Evolutionary conservation across 352 stramenopile genomes (phyloP).

Genomic region (Pythium myriotylum): DNA sequence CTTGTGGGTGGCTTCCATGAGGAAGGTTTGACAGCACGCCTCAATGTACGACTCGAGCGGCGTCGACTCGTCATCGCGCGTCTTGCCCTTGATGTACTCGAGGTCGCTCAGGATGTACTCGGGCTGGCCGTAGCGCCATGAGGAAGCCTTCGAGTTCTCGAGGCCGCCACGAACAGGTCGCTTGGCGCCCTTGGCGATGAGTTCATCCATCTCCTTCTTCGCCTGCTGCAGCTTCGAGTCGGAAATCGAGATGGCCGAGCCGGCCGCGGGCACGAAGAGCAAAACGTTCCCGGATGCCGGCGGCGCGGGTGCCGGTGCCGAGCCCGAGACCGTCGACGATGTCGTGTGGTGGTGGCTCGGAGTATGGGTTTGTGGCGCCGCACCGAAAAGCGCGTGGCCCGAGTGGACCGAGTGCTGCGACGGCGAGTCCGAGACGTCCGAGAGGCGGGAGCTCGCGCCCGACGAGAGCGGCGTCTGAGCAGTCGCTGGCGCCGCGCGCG

Average conservation of each 20-base stretch:
- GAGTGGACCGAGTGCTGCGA: slow-evolving; percentile 18
- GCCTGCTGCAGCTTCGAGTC: slow-evolving; percentile 61
- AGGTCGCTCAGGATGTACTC: slow-evolving; percentile 82
- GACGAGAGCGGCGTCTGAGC: slow-evolving; percentile 1
- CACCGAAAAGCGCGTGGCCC: neutral
- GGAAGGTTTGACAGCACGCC: slow-evolving; percentile 74
- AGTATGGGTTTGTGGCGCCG: neutral
- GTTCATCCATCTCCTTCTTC: slow-evolving; percentile 56
- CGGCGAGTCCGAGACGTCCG: slow-evolving; percentile 23
- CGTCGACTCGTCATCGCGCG: slow-evolving; percentile 54
- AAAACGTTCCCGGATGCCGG: slow-evolving; percentile 57
- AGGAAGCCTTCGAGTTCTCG: slow-evolving; percentile 29
- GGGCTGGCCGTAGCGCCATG: slow-evolving; percentile 67
- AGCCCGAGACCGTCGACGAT: slow-evolving; percentile 31
- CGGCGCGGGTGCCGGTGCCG: slow-evolving; percentile 31
- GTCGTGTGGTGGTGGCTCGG: slow-evolving; percentile 1
- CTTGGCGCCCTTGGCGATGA: slow-evolving; percentile 58
- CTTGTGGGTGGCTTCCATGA: slow-evolving; percentile 83
- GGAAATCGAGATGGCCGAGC: slow-evolving; percentile 67
- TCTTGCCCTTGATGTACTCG: slow-evolving; percentile 65
- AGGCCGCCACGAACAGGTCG: slow-evolving; percentile 50
- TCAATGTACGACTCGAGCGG: slow-evolving; percentile 75
- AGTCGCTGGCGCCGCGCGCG: neutral
- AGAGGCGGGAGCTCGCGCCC: slow-evolving; percentile 9
- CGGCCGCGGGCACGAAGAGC: slow-evolving; percentile 69